phyloP scores from a whole-genome alignment of 1,139 yeast species.

The Sugiyamaella japonica region DNA sequence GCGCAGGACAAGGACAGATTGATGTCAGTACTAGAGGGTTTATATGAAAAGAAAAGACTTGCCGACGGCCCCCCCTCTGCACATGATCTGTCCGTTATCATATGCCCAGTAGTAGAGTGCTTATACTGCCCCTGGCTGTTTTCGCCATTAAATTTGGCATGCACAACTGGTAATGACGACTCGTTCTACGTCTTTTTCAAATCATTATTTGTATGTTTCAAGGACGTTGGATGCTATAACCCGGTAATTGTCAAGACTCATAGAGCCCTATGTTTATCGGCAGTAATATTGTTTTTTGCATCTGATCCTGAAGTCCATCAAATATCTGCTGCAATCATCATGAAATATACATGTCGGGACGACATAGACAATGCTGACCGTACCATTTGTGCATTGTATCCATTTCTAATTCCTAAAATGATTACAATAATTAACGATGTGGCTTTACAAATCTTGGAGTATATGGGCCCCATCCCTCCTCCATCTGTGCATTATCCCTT shows the following conservation, averaged over 20 bases:
- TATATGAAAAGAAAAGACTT: slow-evolving; percentile 1
- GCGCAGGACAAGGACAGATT: slow-evolving; percentile 18
- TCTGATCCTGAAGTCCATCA: background rate
- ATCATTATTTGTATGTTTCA: slow-evolving; percentile 17
- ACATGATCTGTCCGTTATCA: slow-evolving; percentile 25
- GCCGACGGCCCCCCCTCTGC: slow-evolving; percentile 5
- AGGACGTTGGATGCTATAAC: slow-evolving; percentile 19
- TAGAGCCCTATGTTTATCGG: slow-evolving; percentile 5
- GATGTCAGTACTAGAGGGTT: background rate
- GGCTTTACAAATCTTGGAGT: slow-evolving; percentile 12
- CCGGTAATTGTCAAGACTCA: slow-evolving; percentile 17
- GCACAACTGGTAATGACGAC: slow-evolving; percentile 3
- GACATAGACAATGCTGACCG: background rate
- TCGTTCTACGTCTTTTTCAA: background rate
- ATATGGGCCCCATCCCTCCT: slow-evolving; percentile 4
- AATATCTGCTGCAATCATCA: background rate
- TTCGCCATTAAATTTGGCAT: slow-evolving; percentile 4
- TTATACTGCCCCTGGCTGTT: slow-evolving; percentile 18
- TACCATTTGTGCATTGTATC: slow-evolving; percentile 1
- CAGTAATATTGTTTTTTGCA: background rate
- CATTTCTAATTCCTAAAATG: background rate
- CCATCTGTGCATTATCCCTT: background rate
- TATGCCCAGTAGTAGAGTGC: slow-evolving; percentile 14
- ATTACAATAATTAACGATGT: background rate
- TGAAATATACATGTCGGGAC: slow-evolving; percentile 1